phyloP scores from a whole-genome alignment of 257 asterid species.

The Nicotiana sylvestris region DNA sequence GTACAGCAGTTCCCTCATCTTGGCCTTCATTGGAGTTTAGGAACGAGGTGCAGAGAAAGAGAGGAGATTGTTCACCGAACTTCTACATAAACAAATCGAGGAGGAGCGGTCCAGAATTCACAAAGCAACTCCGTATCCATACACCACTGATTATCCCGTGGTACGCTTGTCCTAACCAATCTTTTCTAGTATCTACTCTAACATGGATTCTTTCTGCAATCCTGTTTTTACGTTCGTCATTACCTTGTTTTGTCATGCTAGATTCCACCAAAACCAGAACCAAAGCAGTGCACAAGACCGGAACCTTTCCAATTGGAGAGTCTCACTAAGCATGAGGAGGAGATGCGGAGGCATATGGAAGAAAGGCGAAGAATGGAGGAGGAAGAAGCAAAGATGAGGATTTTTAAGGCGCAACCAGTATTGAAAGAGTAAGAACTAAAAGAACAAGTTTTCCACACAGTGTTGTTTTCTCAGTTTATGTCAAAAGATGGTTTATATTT shows the following conservation, averaged over 20 bases:
- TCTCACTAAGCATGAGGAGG: constrained; percentile 82
- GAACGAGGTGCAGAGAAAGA: constrained; percentile 93
- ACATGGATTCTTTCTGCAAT: neutral
- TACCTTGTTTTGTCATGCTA: constrained; percentile 22
- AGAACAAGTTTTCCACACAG: neutral
- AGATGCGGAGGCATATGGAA: constrained; percentile 75
- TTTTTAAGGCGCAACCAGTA: constrained; percentile 81
- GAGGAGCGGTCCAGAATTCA: constrained; percentile 81
- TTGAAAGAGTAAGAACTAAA: constrained; percentile 54
- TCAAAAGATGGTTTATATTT: neutral
- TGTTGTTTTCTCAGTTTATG: neutral
- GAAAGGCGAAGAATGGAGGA: constrained; percentile 62
- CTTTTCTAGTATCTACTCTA: neutral
- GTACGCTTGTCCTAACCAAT: constrained; percentile 27
- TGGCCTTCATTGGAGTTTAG: constrained; percentile 25
- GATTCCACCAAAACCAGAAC: constrained; percentile 95
- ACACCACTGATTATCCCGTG: constrained; percentile 96
- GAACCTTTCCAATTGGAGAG: constrained; percentile 88
- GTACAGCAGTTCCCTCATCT: neutral
- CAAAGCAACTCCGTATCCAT: constrained; percentile 92
- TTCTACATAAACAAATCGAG: constrained; percentile 62
- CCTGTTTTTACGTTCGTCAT: neutral
- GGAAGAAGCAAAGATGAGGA: constrained; percentile 79
- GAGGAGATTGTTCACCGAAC: constrained; percentile 52
- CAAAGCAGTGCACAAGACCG: constrained; percentile 84